Evolutionary conservation across 306 rosid genomes (phyloP), one percentile per base, ranked within the genome.

Genomic region (Cicer pinnatifidum): DNA sequence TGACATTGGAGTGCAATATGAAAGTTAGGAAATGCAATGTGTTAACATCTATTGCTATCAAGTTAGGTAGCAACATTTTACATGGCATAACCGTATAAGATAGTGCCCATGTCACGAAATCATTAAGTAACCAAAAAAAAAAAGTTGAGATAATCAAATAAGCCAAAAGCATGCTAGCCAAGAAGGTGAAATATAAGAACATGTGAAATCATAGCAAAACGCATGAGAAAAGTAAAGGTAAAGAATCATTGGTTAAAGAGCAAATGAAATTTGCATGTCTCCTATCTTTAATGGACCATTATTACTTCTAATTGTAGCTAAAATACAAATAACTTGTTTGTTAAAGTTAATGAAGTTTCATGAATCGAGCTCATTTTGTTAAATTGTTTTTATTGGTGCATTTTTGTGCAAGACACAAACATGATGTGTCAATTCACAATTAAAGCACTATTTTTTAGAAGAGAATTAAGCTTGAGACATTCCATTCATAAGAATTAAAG

Each of bases 21-120:
- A 38, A 37, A 76, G 48, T 66, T 44, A 66, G 11, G 54, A 59
- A 72, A 62, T 82, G 79, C 40, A 73, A 67, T 33, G 67, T 66
- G 68, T 67, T 76, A 38, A 67, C 54, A 28, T 77, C 7, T 40
- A 71, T 50, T 77, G 80, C 61, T 59, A 72, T 62, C 66, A 67
- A 48, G 61, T 64, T 44, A 50, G 80, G 73, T 57, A 60, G 69
- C 64, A 82, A 72, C 73, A 77, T 77, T 77, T 68, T 78, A 77
- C 79, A 77, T 15, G 41, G 51, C 75, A 75, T 74, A 46, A 67
- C 11, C 33, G 44, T 70, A 75, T 74, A 46, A 67, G 50, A 74
- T 39, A 47, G 74, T 71, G 75, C 78, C 70, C 8, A 3, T 20
- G 51, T 71, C 66, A 71, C 53, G 45, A 52, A 38, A 63, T 47